Evolutionary conservation across 257 asterid genomes (phyloP), one percentile per base, ranked within the genome.

Genomic region (Lavandula angustifolia): DNA sequence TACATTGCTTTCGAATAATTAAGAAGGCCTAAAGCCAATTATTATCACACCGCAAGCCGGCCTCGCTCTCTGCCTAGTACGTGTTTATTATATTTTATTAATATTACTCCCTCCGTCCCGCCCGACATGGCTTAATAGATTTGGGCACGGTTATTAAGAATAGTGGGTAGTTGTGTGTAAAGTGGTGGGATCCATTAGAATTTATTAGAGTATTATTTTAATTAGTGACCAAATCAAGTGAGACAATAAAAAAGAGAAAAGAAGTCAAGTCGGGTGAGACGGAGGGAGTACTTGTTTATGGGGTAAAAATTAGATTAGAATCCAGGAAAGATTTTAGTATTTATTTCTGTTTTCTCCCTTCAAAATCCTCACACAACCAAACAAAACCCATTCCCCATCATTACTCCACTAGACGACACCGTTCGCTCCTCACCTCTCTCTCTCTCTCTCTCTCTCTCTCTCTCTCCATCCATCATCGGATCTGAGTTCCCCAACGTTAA

Each of bases 401-500:
- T 18, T 57, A 51, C 66, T 27, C 75, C 73, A 33, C 78, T 58
- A 66, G 52, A 73, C 78, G 80, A 70, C 81, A 66, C 68, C 84
- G 61, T 61, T 62, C 69, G 17, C 76, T 60, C 75, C 50, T 81
- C 57, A 76, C 44, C 71, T 29, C 70, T 46, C 62, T 47, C 62
- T 51, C 61, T 44, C 70, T 67, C 58, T 60, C 80, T 53, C 71
- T 6, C 76, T 60, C 75, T 55, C 82, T 64, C 78, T 51, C 73
- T 35, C 72, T 52, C 67, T 54, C 65, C 69, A 67, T 68, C 67
- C 81, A 62, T 83, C 84, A 74, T 74, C 82, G 88, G 92, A 86
- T 86, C 96, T 82, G 83, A 74, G 74, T 78, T 79, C 85, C 85
- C 73, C 75, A 68, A 76, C 50, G 75, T 55, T 61, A 60, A 62